These are phyloP conservation scores for Penicillium diatomitis DNA, from an alignment of 495 filamentous ascomycete species.

Conservation along the genomic window DNA sequence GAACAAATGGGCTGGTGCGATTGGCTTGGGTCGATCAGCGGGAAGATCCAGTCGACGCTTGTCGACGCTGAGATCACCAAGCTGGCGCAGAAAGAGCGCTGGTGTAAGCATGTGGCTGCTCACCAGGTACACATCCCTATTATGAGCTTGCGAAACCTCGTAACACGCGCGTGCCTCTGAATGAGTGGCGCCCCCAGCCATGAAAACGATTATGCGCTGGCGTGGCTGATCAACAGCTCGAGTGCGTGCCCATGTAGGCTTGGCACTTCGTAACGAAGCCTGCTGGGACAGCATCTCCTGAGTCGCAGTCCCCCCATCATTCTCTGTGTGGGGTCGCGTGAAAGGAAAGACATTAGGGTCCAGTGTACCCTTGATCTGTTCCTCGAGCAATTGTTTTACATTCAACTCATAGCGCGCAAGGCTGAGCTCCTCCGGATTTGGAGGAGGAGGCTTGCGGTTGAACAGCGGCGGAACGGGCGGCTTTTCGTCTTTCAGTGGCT, in stretches of 20 bases:
- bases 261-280: slow-evolving; percentile 75
- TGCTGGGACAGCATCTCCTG: slow-evolving; percentile 48
- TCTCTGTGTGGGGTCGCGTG: slow-evolving; percentile 63
- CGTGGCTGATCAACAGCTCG: slow-evolving; percentile 68
- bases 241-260: slow-evolving; percentile 89
- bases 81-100: slow-evolving; percentile 66
- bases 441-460: slow-evolving; percentile 44
- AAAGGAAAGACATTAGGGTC: slow-evolving; percentile 64
- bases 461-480: slow-evolving; percentile 58
- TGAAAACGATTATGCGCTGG: slow-evolving; percentile 88
- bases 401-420: slow-evolving; percentile 42
- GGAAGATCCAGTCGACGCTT: slow-evolving; percentile 70
- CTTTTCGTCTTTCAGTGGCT: slow-evolving; percentile 66
- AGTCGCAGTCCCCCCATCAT: slow-evolving; percentile 45
- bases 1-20: slow-evolving; percentile 78
- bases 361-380: slow-evolving; percentile 47
- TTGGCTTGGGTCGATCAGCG: slow-evolving; percentile 66
- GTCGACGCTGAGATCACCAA: slow-evolving; percentile 68
- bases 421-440: slow-evolving; percentile 43
- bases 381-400: slow-evolving; percentile 62
- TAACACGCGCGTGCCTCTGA: slow-evolving; percentile 85
- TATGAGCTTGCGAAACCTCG: slow-evolving; percentile 61
- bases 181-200: slow-evolving; percentile 93
- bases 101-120: slow-evolving; percentile 88
- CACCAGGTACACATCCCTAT: slow-evolving; percentile 80